These are phyloP conservation scores for Ceratocystis lukuohia DNA, from an alignment of 2,329 filamentous ascomycete species.

Conservation along the genomic window DNA sequence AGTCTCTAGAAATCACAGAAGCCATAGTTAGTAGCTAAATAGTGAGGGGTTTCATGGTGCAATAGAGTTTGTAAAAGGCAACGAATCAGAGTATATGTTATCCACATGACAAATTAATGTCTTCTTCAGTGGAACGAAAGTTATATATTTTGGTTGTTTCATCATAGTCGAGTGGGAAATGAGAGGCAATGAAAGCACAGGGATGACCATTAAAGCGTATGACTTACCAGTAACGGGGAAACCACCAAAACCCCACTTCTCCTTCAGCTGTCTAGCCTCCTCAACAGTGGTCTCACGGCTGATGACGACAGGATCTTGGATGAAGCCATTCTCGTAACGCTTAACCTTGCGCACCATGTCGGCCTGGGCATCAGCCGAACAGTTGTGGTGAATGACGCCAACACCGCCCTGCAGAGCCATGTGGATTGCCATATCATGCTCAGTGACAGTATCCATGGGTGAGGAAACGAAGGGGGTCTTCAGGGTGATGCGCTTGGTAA, in stretches of 20 bases:
- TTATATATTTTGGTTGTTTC: constrained; percentile 73
- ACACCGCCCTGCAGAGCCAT: constrained; percentile 80
- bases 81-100: constrained; percentile 21
- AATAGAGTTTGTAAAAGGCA: constrained; percentile 32
- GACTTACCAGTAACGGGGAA: constrained; percentile 95
- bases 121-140: constrained; percentile 99
- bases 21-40: constrained; percentile 15
- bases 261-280: constrained; percentile 83
- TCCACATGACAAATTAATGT: constrained; percentile 74
- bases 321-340: constrained; percentile 98
- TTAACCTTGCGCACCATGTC: constrained; percentile 99
- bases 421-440: constrained; percentile 98
- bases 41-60: constrained; percentile 23
- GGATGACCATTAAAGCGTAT: constrained; percentile 10
- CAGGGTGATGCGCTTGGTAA: constrained; percentile 89
- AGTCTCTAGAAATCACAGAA: constrained; percentile 46
- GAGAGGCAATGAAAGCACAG: background rate
- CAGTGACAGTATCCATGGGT: constrained; percentile 98
- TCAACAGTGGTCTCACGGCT: constrained; percentile 74
- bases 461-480: constrained; percentile 97
- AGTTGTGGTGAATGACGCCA: constrained; percentile 98
- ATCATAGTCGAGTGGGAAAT: constrained; percentile 46
- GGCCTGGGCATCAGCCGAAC: constrained; percentile 89
- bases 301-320: constrained; percentile 87
- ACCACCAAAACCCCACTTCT: constrained; percentile 96